Percentiles rank a stretch among this genome's conserved stretches.
Evolutionary conservation across 164 flowering plant genomes (phyloP).

Genomic region (Dillenia suffruticosa): DNA sequence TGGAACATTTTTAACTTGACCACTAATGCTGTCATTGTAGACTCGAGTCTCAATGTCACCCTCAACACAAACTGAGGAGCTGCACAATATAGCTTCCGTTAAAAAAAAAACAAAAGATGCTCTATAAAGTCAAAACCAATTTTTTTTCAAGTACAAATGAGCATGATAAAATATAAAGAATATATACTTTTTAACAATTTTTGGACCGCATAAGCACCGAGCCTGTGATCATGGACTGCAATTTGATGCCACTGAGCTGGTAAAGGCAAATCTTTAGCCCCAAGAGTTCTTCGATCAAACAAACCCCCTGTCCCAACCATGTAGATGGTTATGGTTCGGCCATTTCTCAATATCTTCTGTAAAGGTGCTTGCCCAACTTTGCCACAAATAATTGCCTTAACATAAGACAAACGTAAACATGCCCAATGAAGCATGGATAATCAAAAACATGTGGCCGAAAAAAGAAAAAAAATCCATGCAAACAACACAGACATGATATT

Average conservation of each 20-base stretch:
- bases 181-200: slow-evolving; percentile 67
- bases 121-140: background rate
- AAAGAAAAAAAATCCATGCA: background rate
- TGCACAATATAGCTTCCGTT: slow-evolving; percentile 23
- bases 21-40: slow-evolving; percentile 84
- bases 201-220: slow-evolving; percentile 84
- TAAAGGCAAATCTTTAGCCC: slow-evolving; percentile 47
- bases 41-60: slow-evolving; percentile 95
- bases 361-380: slow-evolving; percentile 84
- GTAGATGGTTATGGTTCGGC: slow-evolving; percentile 80
- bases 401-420: background rate
- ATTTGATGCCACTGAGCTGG: slow-evolving; percentile 98
- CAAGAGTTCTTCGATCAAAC: slow-evolving; percentile 77
- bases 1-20: slow-evolving; percentile 72
- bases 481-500: no score
- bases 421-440: background rate
- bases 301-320: slow-evolving; percentile 95
- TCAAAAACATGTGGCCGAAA: background rate
- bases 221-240: slow-evolving; percentile 74
- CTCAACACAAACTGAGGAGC: slow-evolving; percentile 93
- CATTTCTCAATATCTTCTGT: slow-evolving; percentile 92
- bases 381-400: slow-evolving; percentile 92
- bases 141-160: background rate
- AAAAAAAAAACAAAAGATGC: background rate
- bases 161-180: background rate